Conservation (phyloP, 768 basidiomycete genomes). For the Serendipita indica region DNA sequence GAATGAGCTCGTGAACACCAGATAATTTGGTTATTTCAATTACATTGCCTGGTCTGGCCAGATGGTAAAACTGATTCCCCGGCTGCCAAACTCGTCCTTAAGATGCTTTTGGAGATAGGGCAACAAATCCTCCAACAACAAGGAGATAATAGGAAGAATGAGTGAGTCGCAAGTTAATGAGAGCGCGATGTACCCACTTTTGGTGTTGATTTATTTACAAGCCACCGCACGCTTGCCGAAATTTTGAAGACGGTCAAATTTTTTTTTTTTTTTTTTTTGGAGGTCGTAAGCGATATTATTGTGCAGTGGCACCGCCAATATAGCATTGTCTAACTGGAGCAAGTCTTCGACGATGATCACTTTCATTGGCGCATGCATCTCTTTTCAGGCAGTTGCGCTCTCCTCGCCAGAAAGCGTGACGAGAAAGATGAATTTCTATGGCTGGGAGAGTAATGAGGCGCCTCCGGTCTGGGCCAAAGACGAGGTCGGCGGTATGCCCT, state of each 20-base stretch:
- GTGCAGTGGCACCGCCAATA: no score
- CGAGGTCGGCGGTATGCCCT: not conserved
- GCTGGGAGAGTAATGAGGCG: not conserved
- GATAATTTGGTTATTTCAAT: not conserved
- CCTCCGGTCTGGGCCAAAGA: not conserved
- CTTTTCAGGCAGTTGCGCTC: not conserved
- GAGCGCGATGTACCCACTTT: not conserved
- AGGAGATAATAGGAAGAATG: not conserved
- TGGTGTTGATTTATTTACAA: not conserved
- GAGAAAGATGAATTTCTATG: not conserved
- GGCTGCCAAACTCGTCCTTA: not conserved
- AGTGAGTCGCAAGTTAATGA: not conserved
- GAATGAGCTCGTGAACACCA: not conserved
- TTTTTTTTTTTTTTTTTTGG: not conserved
- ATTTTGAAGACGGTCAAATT: not conserved
- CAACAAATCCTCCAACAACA: not conserved
- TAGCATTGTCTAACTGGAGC: no score
- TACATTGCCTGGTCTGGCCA: not conserved
- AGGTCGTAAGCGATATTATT: not conserved
- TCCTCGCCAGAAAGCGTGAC: not conserved
- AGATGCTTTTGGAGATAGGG: not conserved
- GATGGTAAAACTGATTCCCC: not conserved
- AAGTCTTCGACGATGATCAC: not conserved
- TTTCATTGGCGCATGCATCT: not conserved
- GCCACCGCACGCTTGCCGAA: not conserved